phyloP scores from a whole-genome alignment of 345 rosid species.

The Fremontodendron californicum region DNA sequence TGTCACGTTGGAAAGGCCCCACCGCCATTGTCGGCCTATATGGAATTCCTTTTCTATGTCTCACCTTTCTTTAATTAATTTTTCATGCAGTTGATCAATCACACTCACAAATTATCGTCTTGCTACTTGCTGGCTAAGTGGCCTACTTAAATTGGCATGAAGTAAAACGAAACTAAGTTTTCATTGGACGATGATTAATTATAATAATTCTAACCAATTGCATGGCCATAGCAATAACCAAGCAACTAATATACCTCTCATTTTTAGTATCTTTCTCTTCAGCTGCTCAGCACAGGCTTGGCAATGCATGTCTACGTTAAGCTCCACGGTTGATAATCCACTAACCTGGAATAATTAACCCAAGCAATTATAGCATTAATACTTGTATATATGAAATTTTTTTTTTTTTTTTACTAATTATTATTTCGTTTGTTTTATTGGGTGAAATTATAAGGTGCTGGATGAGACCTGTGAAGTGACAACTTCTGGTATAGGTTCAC shows the following conservation, averaged over 20 bases:
- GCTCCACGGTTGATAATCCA: conserved; percentile 66
- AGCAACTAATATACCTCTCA: conserved; percentile 57
- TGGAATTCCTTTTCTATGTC: neutral
- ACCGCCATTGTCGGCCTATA: neutral
- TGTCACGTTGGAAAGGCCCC: neutral
- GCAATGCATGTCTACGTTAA: conserved; percentile 86
- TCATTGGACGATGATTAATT: neutral
- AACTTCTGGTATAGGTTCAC: conserved; percentile 63
- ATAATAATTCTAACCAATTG: neutral
- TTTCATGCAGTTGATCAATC: neutral
- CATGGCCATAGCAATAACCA: neutral
- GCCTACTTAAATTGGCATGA: neutral
- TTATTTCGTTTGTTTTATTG: neutral
- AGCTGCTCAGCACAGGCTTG: conserved; percentile 93
- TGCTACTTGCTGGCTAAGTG: neutral
- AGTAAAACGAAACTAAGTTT: neutral
- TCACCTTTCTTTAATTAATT: too few species aligned
- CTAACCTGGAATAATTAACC: conserved; percentile 40
- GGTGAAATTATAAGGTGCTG: neutral
- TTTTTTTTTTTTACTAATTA: neutral
- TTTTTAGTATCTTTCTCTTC: conserved; percentile 72
- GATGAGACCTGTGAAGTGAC: conserved; percentile 55
- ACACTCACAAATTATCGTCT: neutral
- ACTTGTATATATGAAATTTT: neutral
- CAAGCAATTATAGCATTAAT: neutral